phyloP scores from a whole-genome alignment of 176 grass and related monocot genomes.

The Carex cristatella region DNA sequence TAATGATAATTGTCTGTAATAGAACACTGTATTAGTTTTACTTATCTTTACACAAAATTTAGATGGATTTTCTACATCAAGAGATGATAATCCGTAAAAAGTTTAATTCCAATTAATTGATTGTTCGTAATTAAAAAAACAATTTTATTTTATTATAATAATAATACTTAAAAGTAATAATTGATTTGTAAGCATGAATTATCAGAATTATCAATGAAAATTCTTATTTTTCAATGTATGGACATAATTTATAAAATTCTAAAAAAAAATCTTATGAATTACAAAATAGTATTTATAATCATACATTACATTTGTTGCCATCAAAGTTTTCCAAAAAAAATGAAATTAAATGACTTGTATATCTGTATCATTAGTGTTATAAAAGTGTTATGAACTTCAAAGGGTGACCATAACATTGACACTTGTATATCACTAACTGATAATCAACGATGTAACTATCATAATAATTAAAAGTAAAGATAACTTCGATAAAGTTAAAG shows the following conservation, averaged over 20 bases:
- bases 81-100: background rate
- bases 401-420: no score
- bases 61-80: background rate
- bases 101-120: background rate
- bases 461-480: background rate
- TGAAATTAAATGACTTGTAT: no score
- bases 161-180: background rate
- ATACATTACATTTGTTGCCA: background rate
- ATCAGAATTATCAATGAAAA: background rate
- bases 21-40: background rate
- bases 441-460: background rate
- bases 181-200: background rate
- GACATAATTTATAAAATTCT: background rate
- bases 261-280: background rate
- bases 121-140: background rate
- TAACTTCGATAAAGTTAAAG: no score
- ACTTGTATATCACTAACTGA: background rate
- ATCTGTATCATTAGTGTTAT: background rate
- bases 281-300: background rate
- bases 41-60: background rate
- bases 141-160: background rate
- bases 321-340: background rate
- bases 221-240: background rate
- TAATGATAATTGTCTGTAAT: background rate
- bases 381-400: no score